Base-by-base conservation (phyloP, 2,329 filamentous ascomycete genomes). In the Trichoderma sp. region DNA sequence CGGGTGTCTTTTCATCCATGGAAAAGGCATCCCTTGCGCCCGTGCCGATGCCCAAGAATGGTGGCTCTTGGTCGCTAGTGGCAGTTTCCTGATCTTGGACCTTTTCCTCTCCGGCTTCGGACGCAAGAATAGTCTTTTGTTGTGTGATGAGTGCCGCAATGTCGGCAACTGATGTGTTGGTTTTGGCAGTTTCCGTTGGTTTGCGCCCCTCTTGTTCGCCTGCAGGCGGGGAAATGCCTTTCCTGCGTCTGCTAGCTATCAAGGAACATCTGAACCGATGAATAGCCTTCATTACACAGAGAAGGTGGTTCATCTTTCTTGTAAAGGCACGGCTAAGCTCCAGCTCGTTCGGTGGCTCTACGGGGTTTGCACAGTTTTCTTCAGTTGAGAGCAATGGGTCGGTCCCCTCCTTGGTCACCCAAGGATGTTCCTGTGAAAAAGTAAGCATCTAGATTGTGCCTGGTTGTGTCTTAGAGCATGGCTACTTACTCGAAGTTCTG, bases 261-360 rank as follows among this genome's bases (percentile, higher is more conserved):
- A 97, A 85, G 9, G 97, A 87, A 68, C 89, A 86, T 83, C 97
- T 98, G 87, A 98, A 98, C 75, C 93, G 94, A 77, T 93, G 92
- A 56, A 97, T 96, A 4, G 95, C 97, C 90, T 94, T 97, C 88
- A 98, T 93, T 78, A 98, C 94, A 71, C 92, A 94, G 75, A 98
- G 87, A 2, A 98, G 88, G 81, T 97, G 93, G 76, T 92, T 92
- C 89, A 98, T 95, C 81, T 95, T 97, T 29, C 91, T 91, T 3
- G 97, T 98, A 78, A 98, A 97, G 16, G 97, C 97, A 78, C 93
- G 91, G 80, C 95, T 95, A 81, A 98, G 90, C 84, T 99, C 97
- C 74, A 95, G 92, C 79, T 97, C 94, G 75, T 96, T 98, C 1
- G 96, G 96, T 6, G 92, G 90, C 77, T 95, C 94, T 38, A 98